Conservation (phyloP, 1,284 basidiomycete genomes). For the Apiotrichum mycotoxinovorans region DNA sequence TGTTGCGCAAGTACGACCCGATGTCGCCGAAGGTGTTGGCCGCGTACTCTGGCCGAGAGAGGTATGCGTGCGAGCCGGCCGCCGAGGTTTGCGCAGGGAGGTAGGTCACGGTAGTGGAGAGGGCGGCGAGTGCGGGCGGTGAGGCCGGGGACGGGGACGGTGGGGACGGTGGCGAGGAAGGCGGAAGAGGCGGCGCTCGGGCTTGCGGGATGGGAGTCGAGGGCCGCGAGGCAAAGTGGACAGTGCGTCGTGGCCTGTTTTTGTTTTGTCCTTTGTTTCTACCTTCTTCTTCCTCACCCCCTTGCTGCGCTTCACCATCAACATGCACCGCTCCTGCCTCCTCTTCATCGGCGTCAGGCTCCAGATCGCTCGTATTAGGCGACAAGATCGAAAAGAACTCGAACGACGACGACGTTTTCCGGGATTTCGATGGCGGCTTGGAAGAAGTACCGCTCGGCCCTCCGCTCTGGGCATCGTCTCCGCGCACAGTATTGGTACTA, state of each 20-base stretch:
- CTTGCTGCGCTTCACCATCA: neutral
- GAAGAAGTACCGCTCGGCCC: no score
- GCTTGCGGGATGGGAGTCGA: no score
- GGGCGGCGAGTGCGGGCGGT: no score
- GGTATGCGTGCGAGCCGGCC: constrained; percentile 28
- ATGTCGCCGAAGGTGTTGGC: constrained; percentile 76
- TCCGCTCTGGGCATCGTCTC: no score
- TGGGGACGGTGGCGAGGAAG: neutral
- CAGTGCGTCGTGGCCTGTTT: neutral
- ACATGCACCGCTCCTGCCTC: neutral
- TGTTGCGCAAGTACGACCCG: constrained; percentile 82
- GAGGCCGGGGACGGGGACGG: neutral
- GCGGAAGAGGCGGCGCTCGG: neutral
- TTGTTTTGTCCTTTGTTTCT: no score
- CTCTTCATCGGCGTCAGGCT: neutral
- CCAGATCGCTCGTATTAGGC: constrained; percentile 1
- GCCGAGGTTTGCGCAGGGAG: neutral
- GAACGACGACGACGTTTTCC: neutral
- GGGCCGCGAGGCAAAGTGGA: neutral
- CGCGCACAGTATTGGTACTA: no score
- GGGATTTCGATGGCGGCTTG: no score
- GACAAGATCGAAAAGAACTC: neutral
- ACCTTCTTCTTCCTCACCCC: neutral
- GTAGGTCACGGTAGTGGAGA: neutral
- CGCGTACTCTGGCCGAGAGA: constrained; percentile 59